phyloP scores from a whole-genome alignment of 1,139 yeast species.

The Yamadazyma trypodendri region DNA sequence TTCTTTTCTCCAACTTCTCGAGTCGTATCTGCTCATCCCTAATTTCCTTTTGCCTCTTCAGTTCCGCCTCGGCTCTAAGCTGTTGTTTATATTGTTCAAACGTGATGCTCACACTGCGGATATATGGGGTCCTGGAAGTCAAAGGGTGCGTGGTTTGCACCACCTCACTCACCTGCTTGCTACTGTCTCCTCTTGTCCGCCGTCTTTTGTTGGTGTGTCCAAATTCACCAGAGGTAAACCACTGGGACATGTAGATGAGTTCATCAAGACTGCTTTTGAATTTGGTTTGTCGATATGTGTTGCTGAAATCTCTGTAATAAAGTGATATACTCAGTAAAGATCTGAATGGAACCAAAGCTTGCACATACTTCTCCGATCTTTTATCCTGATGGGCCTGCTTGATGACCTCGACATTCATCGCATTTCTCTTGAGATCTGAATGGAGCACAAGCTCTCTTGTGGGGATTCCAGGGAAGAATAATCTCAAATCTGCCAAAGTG shows the following conservation, averaged over 20 bases:
- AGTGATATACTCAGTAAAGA: conserved; percentile 13
- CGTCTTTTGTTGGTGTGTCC: conserved; percentile 11
- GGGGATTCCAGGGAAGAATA: conserved; percentile 16
- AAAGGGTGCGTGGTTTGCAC: too few relatives aligned
- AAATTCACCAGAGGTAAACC: conserved; percentile 28
- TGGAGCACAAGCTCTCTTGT: conserved; percentile 14
- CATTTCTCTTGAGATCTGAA: background rate
- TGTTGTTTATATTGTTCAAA: conserved; percentile 10
- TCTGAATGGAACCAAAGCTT: conserved; percentile 16
- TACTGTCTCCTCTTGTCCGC: conserved; percentile 4
- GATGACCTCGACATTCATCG: conserved; percentile 4
- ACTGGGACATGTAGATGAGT: conserved; percentile 37
- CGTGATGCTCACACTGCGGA: conserved; percentile 1
- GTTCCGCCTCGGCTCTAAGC: conserved; percentile 1
- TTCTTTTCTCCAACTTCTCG: conserved; percentile 8
- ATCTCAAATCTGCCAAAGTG: conserved; percentile 11
- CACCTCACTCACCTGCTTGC: too few relatives aligned
- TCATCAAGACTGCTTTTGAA: conserved; percentile 32
- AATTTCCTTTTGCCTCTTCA: background rate
- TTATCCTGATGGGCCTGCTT: conserved; percentile 8
- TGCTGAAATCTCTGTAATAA: conserved; percentile 21
- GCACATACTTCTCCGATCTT: conserved; percentile 12
- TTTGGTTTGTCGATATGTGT: conserved; percentile 24
- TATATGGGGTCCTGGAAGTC: background rate
- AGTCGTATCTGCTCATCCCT: conserved; percentile 9